Base-by-base conservation (phyloP, 2,329 filamentous ascomycete genomes). In the Rasamsonia emersonii region DNA sequence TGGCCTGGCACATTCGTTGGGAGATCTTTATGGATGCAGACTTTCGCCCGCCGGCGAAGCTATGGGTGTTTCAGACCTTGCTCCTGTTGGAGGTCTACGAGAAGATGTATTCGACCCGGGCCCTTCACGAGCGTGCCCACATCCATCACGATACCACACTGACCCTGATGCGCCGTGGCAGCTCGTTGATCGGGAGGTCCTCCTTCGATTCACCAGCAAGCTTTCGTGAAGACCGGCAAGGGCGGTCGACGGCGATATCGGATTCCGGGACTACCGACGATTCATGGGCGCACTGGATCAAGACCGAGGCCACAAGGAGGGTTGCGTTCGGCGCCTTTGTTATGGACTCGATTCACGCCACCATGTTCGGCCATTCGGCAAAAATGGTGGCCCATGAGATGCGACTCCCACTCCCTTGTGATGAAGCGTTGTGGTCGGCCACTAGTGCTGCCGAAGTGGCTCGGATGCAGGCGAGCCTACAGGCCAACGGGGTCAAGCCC, bases 301-400 rank as follows among this genome's bases (percentile, higher is more conserved):
- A 81, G 9, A 86, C 86, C 30, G 91, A 98, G 56, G 83, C 89
- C 1, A 96, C 88, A 0, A 73, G 86, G 18, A 76, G 91, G 37
- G 85, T 82, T 3, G 91, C 89, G 0, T 96, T 95, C 61, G 86
- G 84, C 1, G 91, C 91, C 0, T 96, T 96, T 52, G 77, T 95
- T 25, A 80, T 96, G 43, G 91, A 98, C 56, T 93, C 88, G 4
- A 93, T 88, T 2, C 91, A 98, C 57, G 86, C 88, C 1, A 94
- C 86, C 17, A 95, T 98, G 82, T 96, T 96, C 58, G 91, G 89
- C 0, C 91, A 96, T 58, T 91, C 88, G 3, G 89, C 86, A 1
- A 86, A 93, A 25, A 95, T 96, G 89, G 86, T 93, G 5, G 86
- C 88, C 2, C 88, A 96, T 49, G 91, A 96, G 58, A 85, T 98